Percentiles rank a stretch among this genome's conserved stretches.
Evolutionary conservation across 2,329 filamentous ascomycete species (phyloP).

Genomic region (Lojkania enalia): DNA sequence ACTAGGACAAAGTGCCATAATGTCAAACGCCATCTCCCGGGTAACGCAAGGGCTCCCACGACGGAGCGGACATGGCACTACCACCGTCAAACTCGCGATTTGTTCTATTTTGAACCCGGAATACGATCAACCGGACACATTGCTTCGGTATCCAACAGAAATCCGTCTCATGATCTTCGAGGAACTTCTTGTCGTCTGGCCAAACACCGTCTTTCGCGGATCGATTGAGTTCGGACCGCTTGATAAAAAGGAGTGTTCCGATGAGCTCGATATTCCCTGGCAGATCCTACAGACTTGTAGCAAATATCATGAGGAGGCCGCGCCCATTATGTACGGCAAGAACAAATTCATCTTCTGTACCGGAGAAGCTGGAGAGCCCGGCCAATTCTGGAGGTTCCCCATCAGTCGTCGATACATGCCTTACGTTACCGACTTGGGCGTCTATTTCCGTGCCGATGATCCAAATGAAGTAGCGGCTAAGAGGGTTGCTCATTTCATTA

Average conservation of each 20-base stretch:
- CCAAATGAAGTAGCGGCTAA: conserved; percentile 12
- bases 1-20: too few relatives aligned
- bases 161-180: conserved; percentile 25
- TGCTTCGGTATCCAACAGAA: conserved; percentile 17
- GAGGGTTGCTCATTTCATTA: conserved; percentile 19
- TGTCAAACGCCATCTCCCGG: too few relatives aligned
- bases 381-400: conserved; percentile 21
- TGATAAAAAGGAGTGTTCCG: conserved; percentile 12
- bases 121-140: too few relatives aligned
- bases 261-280: conserved; percentile 15
- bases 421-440: conserved; percentile 15
- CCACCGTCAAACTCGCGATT: too few relatives aligned
- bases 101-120: too few relatives aligned
- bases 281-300: conserved; percentile 24
- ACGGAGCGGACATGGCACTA: too few relatives aligned
- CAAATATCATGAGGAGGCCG: conserved; percentile 20
- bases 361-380: conserved; percentile 12
- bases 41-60: too few relatives aligned
- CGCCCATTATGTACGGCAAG: conserved; percentile 20
- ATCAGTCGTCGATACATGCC: conserved; percentile 16
- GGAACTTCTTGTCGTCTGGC: conserved; percentile 16
- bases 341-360: conserved; percentile 24
- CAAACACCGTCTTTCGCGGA: conserved; percentile 16
- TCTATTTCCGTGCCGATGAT: conserved; percentile 18
- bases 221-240: conserved; percentile 16